Evolutionary conservation across 129 eudicot species (phyloP), one percentile per base, ranked within the genome.

Genomic region (Flaveria robusta): DNA sequence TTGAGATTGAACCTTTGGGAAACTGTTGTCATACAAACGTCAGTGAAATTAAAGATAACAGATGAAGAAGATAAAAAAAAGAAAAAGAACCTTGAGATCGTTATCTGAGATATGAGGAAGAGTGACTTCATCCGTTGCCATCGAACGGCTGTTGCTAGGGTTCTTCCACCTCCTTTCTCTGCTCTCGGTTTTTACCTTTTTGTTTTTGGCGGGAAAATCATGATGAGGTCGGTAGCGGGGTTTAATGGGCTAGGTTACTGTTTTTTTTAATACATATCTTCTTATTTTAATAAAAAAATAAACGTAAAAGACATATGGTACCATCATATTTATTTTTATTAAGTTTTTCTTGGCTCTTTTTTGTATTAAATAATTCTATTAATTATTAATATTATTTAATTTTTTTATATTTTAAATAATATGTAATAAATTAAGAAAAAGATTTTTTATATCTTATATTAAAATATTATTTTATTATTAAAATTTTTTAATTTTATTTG

Each of bases 71-170:
- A 24, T 7, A 62, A 23, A 29, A 42, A 39, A 5, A 39, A 37
- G 41, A 37, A 37, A 37, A 37, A 39, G 7, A 59, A 90, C 96
- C 93, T 86, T 88, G 50, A 90, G 82, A 74, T 90, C 77, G 23
- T 74, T 76, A 37, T 90, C 91, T 9, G 85, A 74, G 58, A 54
- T 75, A 59, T 83, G 74, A 19, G 78, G 58, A 37, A 29, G 22
- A 37, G 72, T 70, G 14, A 52, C 20, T 72, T 82, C 84, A 12
- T 82, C 86, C 16, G 64, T 66, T 60, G 81, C 88, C 84, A 81
- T 82, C 12, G 24, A 19, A 2, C 12, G 22, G 29, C 31, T 55
- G 27, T 15, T 50, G 74, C 47, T 77, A 81, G 85, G 83, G 83
- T 74, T 84, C 77, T 62, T 68, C 66, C 6, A 12, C 49, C 47